Evolutionary conservation across 2,329 filamentous ascomycete genomes (phyloP).

Genomic region (Colletotrichum tropicale): DNA sequence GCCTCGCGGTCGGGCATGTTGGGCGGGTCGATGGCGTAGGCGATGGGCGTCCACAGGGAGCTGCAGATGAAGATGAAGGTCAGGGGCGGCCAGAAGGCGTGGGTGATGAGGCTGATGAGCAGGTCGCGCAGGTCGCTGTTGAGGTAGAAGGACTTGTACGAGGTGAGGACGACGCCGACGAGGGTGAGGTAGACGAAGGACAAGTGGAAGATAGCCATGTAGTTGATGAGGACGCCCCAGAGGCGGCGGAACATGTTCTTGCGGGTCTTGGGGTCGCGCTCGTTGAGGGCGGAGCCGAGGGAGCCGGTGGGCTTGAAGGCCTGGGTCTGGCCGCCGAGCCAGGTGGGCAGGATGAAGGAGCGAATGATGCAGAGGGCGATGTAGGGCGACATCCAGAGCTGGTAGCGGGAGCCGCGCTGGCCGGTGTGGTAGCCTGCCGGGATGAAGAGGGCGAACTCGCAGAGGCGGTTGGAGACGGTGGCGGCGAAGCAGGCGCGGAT

Average conservation of each 20-base stretch:
- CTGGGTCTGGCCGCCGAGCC: constrained; percentile 63
- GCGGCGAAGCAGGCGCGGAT: constrained; percentile 60
- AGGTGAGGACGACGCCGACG: constrained; percentile 52
- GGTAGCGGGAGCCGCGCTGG: constrained; percentile 58
- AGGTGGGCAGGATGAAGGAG: constrained; percentile 61
- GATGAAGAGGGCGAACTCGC: constrained; percentile 62
- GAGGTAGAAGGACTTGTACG: constrained; percentile 53
- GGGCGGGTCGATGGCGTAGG: constrained; percentile 66
- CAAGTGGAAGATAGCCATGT: constrained; percentile 60
- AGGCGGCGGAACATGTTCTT: constrained; percentile 59
- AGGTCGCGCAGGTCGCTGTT: constrained; percentile 40
- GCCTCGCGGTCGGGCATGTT: constrained; percentile 61
- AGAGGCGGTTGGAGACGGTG: constrained; percentile 55
- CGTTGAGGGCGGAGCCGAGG: constrained; percentile 58
- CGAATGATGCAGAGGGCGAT: constrained; percentile 62
- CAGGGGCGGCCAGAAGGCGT: constrained; percentile 66
- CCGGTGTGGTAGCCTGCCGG: constrained; percentile 64
- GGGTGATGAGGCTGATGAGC: constrained; percentile 59
- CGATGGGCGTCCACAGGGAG: constrained; percentile 62
- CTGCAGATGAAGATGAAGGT: constrained; percentile 60
- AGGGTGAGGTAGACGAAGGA: constrained; percentile 58
- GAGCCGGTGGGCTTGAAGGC: constrained; percentile 67
- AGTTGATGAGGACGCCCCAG: constrained; percentile 59
- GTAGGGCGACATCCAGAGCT: constrained; percentile 69
- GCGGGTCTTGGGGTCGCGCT: constrained; percentile 57